Evolutionary conservation across 345 rosid species (phyloP), one percentile per base, ranked within the genome.

Genomic region (Boechera retrofracta): DNA sequence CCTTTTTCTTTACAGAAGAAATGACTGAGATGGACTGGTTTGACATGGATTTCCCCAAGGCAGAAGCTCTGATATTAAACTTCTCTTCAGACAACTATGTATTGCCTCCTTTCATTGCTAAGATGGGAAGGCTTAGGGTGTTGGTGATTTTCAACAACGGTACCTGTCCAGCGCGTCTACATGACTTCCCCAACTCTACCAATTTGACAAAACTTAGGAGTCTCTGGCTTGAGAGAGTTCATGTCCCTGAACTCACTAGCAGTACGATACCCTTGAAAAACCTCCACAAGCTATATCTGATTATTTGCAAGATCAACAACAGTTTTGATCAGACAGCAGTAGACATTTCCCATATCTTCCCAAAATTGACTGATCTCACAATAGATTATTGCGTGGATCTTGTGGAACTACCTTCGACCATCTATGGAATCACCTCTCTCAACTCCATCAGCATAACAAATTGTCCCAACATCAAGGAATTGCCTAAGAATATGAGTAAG

Each of bases 1-100:
- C n/a, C n/a, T n/a, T n/a, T n/a, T n/a, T n/a, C 10, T 18, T 12
- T 69, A 59, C 69, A 94, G 97, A 79, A 61, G 91, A 89, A 79
- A 91, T 94, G 96, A 73, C 35, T 29, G 94, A 86, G 96, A 94
- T 45, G 18, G 51, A 45, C 18, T 45, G 51, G 51, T 45, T 45
- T 45, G 16, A 45, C 51, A 5, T 45, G 51, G 51, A 45, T 12
- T 15, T 45, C 16, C 49, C 49, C 16, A 13, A 45, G 2, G 49
- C 49, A 12, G 49, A 45, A 15, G 49, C 13, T 45, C 16, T 45
- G 18, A 45, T 45, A 45, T 1, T 45, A 45, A 45, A 45, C 18
- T 45, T 45, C 7, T 45, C 18, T 13, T 45, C 51, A 15, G 7
- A 45, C 51, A 45, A 45, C 16, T 45, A 45, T 15, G 51, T 45